These are phyloP conservation scores for Miamiensis avidus DNA, from an alignment of 169 alveolate genomes.

Conservation along the genomic window DNA sequence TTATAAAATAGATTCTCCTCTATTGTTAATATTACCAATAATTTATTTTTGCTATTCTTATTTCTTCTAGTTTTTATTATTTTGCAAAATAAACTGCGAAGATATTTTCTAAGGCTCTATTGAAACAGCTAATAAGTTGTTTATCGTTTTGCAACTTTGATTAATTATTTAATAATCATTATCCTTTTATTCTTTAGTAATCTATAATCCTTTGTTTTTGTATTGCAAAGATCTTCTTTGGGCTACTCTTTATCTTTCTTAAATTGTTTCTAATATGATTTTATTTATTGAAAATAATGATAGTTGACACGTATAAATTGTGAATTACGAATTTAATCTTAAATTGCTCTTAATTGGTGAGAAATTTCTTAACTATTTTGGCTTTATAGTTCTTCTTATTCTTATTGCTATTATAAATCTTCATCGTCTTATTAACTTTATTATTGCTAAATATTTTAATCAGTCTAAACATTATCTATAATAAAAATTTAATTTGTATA, in stretches of 20 bases:
- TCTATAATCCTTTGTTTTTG: no score
- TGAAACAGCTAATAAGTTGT: no score
- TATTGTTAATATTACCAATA: constrained; percentile 9
- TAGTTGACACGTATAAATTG: no score
- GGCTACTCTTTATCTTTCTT: no score
- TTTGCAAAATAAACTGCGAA: constrained; percentile 53
- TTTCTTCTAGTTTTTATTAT: constrained; percentile 42
- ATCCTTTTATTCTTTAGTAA: no score
- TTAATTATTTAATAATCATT: no score
- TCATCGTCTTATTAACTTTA: constrained; percentile 38
- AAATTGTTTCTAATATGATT: no score
- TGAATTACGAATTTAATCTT: no score
- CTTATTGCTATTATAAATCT: constrained; percentile 25
- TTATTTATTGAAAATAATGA: no score
- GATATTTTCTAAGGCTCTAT: constrained; percentile 28
- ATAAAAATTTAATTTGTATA: constrained; percentile 12
- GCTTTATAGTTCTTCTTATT: background rate
- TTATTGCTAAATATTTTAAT: constrained; percentile 6
- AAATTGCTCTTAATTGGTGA: no score
- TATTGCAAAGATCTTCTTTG: no score
- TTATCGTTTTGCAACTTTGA: no score
- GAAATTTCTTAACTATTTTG: constrained; percentile 20
- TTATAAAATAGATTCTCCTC: background rate
- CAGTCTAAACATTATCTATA: constrained; percentile 5
- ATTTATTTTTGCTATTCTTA: constrained; percentile 38